phyloP scores from a whole-genome alignment of 2,329 filamentous ascomycete genomes.

The Colletotrichum tamarilloi region DNA sequence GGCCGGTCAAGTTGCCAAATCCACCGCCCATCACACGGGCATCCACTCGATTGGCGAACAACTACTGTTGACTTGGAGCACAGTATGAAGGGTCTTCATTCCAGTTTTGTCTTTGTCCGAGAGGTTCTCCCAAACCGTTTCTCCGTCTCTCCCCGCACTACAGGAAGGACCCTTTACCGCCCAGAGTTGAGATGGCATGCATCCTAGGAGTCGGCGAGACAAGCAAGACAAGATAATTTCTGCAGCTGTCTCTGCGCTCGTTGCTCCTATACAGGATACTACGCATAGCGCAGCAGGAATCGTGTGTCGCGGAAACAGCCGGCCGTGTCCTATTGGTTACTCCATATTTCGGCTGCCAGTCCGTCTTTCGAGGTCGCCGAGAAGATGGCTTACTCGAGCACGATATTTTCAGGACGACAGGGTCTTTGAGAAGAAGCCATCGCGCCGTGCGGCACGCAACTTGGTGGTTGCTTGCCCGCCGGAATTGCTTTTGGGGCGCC shows the following conservation, averaged over 20 bases:
- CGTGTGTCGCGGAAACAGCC: background rate
- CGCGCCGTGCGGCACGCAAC: slow-evolving; percentile 7
- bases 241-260: background rate
- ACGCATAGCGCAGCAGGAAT: background rate
- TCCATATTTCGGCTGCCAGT: background rate
- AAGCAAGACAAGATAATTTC: background rate
- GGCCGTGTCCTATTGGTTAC: background rate
- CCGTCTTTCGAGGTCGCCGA: background rate
- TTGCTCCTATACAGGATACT: background rate
- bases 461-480: background rate
- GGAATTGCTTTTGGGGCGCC: slow-evolving; percentile 9
- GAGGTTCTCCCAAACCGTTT: background rate
- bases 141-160: background rate
- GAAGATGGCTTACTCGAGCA: background rate
- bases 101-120: slow-evolving; percentile 1
- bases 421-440: background rate
- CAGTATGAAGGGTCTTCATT: slow-evolving; percentile 15
- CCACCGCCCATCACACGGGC: background rate
- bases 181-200: background rate
- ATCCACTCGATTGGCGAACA: background rate
- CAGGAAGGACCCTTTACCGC: slow-evolving; percentile 17
- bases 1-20: slow-evolving; percentile 7
- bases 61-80: background rate
- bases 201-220: background rate
- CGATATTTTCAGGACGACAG: background rate